phyloP scores from a whole-genome alignment of 208 protist species.

The Vickermania spadyakhi region DNA sequence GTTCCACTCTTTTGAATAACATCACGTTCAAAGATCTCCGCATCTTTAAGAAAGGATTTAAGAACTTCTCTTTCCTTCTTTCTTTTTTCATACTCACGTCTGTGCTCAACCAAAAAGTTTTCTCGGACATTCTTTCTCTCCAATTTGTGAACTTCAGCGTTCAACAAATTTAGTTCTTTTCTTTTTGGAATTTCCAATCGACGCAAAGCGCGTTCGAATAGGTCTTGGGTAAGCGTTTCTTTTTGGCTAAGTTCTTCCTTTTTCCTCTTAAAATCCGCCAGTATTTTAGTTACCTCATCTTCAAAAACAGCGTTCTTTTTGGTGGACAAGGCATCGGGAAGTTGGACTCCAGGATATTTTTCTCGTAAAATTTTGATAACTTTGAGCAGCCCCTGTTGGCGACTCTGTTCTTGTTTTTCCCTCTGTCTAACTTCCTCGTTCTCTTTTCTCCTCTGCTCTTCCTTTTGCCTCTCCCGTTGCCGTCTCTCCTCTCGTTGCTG shows the following conservation, averaged over 20 bases:
- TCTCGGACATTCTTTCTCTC: constrained; percentile 40
- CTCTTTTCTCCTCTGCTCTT: constrained; percentile 48
- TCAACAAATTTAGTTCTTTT: constrained; percentile 29
- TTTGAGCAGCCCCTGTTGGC: background rate
- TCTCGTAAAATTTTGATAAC: constrained; percentile 15
- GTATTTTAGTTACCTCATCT: constrained; percentile 49
- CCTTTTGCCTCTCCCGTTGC: constrained; percentile 27
- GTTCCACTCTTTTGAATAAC: constrained; percentile 15
- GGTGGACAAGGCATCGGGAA: constrained; percentile 36
- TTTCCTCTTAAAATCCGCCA: constrained; percentile 45
- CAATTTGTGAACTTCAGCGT: constrained; percentile 39
- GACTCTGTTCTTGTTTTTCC: constrained; percentile 29
- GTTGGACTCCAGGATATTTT: constrained; percentile 68
- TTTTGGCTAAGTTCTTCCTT: constrained; percentile 27
- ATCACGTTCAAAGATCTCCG: constrained; percentile 42
- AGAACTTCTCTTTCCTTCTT: constrained; percentile 48
- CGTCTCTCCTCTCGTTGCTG: constrained; percentile 28
- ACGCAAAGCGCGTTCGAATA: constrained; percentile 65
- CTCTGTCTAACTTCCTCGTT: too few species aligned
- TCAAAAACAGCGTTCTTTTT: constrained; percentile 49
- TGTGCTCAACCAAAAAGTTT: constrained; percentile 70
- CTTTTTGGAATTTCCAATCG: constrained; percentile 61
- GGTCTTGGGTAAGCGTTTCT: constrained; percentile 53
- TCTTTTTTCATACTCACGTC: constrained; percentile 68
- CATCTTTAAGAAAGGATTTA: constrained; percentile 47